Evolutionary conservation across 345 rosid species (phyloP).

Genomic region (Citrus mangshanensis): DNA sequence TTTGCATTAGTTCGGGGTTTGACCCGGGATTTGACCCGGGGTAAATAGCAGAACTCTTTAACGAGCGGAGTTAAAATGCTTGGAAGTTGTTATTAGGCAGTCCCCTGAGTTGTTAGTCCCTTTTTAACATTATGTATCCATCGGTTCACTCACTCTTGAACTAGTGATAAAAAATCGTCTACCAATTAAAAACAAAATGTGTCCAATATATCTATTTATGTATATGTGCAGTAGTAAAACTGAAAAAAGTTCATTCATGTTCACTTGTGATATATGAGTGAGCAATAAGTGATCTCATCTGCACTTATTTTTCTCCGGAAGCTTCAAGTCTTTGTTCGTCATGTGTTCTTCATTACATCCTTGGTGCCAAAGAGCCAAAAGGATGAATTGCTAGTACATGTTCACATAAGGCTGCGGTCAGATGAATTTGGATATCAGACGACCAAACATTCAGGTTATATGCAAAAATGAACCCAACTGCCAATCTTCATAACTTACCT

Average conservation of each 20-base stretch:
- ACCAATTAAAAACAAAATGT: not conserved
- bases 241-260: not conserved
- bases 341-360: not conserved
- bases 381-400: conserved; percentile 18
- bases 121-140: not conserved
- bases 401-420: conserved; percentile 29
- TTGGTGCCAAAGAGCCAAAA: not conserved
- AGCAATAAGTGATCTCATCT: not conserved
- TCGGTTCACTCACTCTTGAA: not conserved
- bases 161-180: not conserved
- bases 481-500: conserved; percentile 18
- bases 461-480: not conserved
- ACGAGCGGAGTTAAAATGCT: not conserved
- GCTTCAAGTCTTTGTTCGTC: not conserved
- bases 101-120: not conserved
- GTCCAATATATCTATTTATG: not conserved
- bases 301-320: not conserved
- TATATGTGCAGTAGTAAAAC: too few relatives aligned
- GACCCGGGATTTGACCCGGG: too few relatives aligned
- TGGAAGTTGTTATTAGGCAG: not conserved
- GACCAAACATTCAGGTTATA: not conserved
- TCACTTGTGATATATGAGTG: not conserved
- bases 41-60: too few relatives aligned
- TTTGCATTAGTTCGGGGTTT: too few relatives aligned
- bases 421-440: not conserved